A percentile compares a stretch with the other conserved stretches of the same genome.
These are phyloP conservation scores for Emergomyces africanus DNA, from an alignment of 2,329 filamentous ascomycete species.

Conservation along the genomic window DNA sequence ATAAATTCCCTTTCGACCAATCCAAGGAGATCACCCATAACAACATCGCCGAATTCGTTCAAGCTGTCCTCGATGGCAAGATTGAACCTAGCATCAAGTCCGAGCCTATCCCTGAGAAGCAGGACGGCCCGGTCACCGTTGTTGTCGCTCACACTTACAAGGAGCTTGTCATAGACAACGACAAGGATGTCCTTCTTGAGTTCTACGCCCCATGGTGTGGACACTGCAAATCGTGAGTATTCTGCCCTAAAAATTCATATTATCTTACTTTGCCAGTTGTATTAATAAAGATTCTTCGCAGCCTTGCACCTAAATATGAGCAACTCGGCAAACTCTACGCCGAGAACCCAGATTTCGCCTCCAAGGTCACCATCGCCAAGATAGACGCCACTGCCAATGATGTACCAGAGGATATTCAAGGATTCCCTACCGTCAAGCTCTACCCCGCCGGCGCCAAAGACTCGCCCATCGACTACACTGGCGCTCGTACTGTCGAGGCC, in stretches of 20 bases:
- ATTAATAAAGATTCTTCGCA: constrained; percentile 12
- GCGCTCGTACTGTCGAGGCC: constrained; percentile 80
- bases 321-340: constrained; percentile 47
- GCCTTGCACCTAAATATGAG: constrained; percentile 55
- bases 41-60: constrained; percentile 67
- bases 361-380: constrained; percentile 64
- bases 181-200: constrained; percentile 94
- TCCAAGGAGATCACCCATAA: constrained; percentile 62
- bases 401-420: constrained; percentile 89
- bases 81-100: constrained; percentile 96
- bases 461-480: constrained; percentile 72
- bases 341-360: constrained; percentile 34
- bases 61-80: constrained; percentile 76
- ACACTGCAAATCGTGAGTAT: constrained; percentile 52
- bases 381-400: constrained; percentile 94
- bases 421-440: constrained; percentile 99
- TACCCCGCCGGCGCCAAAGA: constrained; percentile 84
- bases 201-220: constrained; percentile 88
- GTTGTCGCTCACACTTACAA: constrained; percentile 93
- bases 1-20: constrained; percentile 92
- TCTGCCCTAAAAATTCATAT: not conserved
- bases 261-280: constrained; percentile 6
- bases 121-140: constrained; percentile 77
- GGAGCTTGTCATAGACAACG: constrained; percentile 77
- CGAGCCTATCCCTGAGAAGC: constrained; percentile 85